These are phyloP conservation scores for Platanthera zijinensis DNA, from an alignment of 106 monocot species.

Conservation along the genomic window DNA sequence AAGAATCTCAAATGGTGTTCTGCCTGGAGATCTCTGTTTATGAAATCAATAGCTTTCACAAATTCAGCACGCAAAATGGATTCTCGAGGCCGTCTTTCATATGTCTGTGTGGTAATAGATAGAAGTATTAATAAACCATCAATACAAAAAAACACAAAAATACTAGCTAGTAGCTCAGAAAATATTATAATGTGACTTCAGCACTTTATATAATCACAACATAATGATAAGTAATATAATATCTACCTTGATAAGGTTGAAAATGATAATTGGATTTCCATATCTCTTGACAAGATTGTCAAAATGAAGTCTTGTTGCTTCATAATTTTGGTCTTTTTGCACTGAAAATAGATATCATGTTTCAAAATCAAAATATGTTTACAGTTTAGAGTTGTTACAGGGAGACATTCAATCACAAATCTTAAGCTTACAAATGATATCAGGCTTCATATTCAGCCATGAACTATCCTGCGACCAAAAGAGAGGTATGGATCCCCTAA, in stretches of 20 bases:
- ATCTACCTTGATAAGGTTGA: constrained; percentile 91
- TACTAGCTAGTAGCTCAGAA: background rate
- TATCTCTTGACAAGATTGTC: constrained; percentile 89
- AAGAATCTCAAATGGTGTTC: constrained; percentile 67
- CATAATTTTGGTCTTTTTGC: constrained; percentile 68
- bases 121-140: background rate
- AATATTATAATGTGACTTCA: background rate
- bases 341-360: constrained; percentile 36
- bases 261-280: constrained; percentile 84
- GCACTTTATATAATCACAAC: background rate
- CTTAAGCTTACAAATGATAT: constrained; percentile 73
- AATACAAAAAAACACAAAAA: background rate
- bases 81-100: constrained; percentile 77
- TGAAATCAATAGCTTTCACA: constrained; percentile 59
- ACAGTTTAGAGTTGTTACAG: background rate
- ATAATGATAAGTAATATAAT: background rate
- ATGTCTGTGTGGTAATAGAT: constrained; percentile 25
- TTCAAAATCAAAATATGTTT: background rate
- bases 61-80: constrained; percentile 76
- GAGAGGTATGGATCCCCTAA: constrained; percentile 92
- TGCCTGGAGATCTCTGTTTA: constrained; percentile 49
- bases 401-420: background rate
- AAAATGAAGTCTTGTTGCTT: constrained; percentile 90
- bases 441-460: constrained; percentile 78
- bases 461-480: constrained; percentile 98